Evolutionary conservation across 2,329 filamentous ascomycete genomes (phyloP).

Genomic region (Verticillium alfalfae): DNA sequence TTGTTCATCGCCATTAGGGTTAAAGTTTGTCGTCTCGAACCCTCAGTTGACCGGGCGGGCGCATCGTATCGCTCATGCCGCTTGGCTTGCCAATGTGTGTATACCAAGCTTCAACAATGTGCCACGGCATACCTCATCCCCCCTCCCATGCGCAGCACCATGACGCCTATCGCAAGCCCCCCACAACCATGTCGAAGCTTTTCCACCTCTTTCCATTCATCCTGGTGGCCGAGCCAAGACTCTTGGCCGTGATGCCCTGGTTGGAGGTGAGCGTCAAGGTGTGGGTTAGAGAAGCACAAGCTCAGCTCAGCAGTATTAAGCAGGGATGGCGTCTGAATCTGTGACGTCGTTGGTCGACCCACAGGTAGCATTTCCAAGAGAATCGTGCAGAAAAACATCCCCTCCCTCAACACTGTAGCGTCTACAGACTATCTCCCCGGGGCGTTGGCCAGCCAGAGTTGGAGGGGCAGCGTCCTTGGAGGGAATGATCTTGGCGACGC

Average conservation of each 20-base stretch:
- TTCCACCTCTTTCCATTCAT: conserved; percentile 1
- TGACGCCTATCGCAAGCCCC: not conserved
- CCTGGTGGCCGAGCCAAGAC: not conserved
- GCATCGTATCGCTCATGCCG: not conserved
- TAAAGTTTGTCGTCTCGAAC: not conserved
- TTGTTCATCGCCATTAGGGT: not conserved
- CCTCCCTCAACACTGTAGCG: not conserved
- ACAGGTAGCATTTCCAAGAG: not conserved
- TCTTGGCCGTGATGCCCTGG: not conserved
- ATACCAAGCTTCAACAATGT: conserved; percentile 1
- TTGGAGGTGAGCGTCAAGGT: not conserved
- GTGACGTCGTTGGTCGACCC: conserved; percentile 2
- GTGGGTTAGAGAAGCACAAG: not conserved
- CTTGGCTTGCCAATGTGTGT: not conserved
- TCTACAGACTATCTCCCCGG: not conserved
- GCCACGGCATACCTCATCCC: not conserved
- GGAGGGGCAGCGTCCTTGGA: not conserved
- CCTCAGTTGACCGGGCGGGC: not conserved
- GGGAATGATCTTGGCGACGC: not conserved
- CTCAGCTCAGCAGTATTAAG: not conserved
- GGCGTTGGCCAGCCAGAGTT: not conserved
- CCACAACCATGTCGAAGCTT: not conserved
- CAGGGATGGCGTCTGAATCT: not conserved
- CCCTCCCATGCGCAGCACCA: not conserved
- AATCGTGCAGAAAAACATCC: not conserved